Conservation (phyloP, 2,329 filamentous ascomycete species). For the Penicillium corylophilum region DNA sequence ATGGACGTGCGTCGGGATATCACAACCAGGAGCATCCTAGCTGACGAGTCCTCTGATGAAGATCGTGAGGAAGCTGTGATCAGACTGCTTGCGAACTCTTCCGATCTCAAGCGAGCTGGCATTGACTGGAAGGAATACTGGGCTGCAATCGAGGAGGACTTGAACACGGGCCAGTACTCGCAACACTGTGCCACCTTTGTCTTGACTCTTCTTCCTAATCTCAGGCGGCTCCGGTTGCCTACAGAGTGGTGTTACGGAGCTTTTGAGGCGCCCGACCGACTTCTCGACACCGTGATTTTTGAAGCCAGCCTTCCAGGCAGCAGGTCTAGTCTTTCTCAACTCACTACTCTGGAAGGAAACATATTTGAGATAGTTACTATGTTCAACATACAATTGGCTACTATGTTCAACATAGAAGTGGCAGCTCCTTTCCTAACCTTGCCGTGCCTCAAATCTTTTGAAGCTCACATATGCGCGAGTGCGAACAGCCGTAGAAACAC, state of each 20-base stretch:
- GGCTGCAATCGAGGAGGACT: slow-evolving; percentile 19
- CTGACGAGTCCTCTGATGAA: not conserved
- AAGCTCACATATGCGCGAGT: too few species aligned
- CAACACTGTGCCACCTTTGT: slow-evolving; percentile 24
- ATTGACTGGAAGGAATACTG: slow-evolving; percentile 27
- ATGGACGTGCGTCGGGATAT: slow-evolving; percentile 8
- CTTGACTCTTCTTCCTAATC: slow-evolving; percentile 25
- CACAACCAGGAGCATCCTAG: not conserved
- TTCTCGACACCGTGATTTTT: slow-evolving; percentile 17
- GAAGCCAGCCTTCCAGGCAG: too few species aligned
- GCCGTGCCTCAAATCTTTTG: too few species aligned
- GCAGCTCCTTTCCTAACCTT: too few species aligned
- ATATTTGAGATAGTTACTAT: too few species aligned
- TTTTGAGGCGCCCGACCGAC: slow-evolving; percentile 14
- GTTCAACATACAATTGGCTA: too few species aligned
- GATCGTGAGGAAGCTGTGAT: slow-evolving; percentile 14
- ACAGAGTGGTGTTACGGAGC: slow-evolving; percentile 3
- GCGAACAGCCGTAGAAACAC: too few species aligned
- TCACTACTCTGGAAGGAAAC: too few species aligned
- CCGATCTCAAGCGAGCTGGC: slow-evolving; percentile 20
- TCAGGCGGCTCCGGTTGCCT: slow-evolving; percentile 17
- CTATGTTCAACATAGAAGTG: too few species aligned
- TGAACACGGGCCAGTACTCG: slow-evolving; percentile 19
- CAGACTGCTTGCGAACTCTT: slow-evolving; percentile 20
- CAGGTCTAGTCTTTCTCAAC: too few species aligned